Base-by-base conservation (phyloP, 345 rosid genomes). In the Populus davidiana region DNA sequence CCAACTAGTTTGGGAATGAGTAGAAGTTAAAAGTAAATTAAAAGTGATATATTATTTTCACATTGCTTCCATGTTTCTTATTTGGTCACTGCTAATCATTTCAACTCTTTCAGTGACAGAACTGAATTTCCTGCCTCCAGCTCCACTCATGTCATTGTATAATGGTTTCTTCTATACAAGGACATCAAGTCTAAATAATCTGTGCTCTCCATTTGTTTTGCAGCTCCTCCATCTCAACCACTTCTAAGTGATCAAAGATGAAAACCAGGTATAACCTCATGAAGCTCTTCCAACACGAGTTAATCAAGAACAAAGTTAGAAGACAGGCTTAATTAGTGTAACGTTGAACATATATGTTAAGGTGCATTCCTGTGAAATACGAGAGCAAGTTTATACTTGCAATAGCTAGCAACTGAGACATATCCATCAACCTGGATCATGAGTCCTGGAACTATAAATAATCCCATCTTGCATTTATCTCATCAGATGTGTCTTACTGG, bases 221-320 rank as follows among this genome's bases (percentile, higher is more conserved):
- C 81, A 86, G 88, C 75, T 74, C 50, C 77, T 14, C 81, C 74
- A 52, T 64, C 83, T 21, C 81, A 44, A 50, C 88, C 88, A 70
- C 86, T 86, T 35, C 71, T 81, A 25, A 73, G 69, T 5, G 80
- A 79, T 31, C 81, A 47, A 74, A 83, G 79, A 67, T 76, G 75
- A 81, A 78, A 39, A 27, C 44, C 62, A 64, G 79, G 39, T 38
- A 76, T 52, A 31, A 38, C 59, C 52, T 61, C 18, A 0, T 16
- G 49, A 77, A 77, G 65, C 70, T 23, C 33, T 63, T 31, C 8
- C 17, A 6, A 71, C 36, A 61, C 3, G 38, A 61, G 11, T n/a
- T 33, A 61, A 61, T 61, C 43, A 47, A 64, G n/a, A 78, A 43
- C 9, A 35, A 78, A 50, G 33, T 52, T 65, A 27, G 18, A 31